These are phyloP conservation scores for Fusarium staphyleae DNA, from an alignment of 2,329 filamentous ascomycete genomes.

Conservation along the genomic window DNA sequence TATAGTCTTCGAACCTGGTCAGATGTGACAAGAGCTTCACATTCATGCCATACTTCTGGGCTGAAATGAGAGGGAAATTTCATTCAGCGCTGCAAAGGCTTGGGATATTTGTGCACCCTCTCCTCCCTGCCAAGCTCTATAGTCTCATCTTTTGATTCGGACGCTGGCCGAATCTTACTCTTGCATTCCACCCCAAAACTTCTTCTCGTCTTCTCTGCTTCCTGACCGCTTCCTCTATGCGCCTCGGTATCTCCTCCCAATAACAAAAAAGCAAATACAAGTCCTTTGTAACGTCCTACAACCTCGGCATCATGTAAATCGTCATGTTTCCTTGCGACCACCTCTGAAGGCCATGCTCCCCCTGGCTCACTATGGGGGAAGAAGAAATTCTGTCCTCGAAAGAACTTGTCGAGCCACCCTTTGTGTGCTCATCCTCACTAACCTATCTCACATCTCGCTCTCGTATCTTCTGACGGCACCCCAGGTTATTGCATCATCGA, in stretches of 20 bases:
- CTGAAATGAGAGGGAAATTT: background rate
- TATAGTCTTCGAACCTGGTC: constrained; percentile 3
- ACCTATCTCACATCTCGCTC: too few species aligned
- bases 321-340: background rate
- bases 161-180: constrained; percentile 28
- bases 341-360: constrained; percentile 1
- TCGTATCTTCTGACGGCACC: constrained; percentile 2
- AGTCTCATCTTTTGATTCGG: constrained; percentile 18
- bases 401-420: constrained; percentile 1
- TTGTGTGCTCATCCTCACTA: constrained; percentile 4
- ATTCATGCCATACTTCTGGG: background rate
- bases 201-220: constrained; percentile 1
- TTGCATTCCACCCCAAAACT: constrained; percentile 14
- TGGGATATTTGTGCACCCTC: constrained; percentile 3
- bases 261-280: constrained; percentile 7
- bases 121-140: background rate
- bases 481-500: constrained; percentile 17
- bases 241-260: constrained; percentile 33
- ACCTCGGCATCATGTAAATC: constrained; percentile 12
- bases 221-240: constrained; percentile 2
- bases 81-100: background rate
- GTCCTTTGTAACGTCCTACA: background rate
- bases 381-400: constrained; percentile 11
- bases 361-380: background rate
- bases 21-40: background rate